Percentiles rank a stretch among this genome's conserved stretches.
These are phyloP conservation scores for Rauvolfia tetraphylla DNA, from an alignment of 257 asterid species.

Conservation along the genomic window DNA sequence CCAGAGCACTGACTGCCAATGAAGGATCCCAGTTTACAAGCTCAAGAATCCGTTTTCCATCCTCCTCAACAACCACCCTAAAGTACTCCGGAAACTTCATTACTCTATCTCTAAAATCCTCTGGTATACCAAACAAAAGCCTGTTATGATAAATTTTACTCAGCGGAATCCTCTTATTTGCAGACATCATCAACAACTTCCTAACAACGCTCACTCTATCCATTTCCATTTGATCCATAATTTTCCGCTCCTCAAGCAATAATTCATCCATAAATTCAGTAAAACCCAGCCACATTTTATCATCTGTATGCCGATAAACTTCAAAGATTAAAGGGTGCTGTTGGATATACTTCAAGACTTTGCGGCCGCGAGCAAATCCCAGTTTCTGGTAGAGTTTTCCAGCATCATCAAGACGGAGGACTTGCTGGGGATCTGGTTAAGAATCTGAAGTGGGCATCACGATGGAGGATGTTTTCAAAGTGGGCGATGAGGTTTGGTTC, in stretches of 20 bases:
- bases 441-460: conserved; percentile 68
- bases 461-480: conserved; percentile 61
- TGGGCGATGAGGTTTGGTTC: conserved; percentile 53
- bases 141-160: conserved; percentile 80
- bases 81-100: conserved; percentile 60
- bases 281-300: conserved; percentile 82
- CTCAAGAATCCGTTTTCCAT: conserved; percentile 69
- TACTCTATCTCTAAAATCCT: conserved; percentile 76
- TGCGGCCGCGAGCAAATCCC: conserved; percentile 92
- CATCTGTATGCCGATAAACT: conserved; percentile 66
- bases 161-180: conserved; percentile 53
- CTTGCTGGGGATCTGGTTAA: conserved; percentile 57
- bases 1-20: conserved; percentile 68
- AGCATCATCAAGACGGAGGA: conserved; percentile 78
- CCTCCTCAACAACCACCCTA: conserved; percentile 48
- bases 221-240: conserved; percentile 41
- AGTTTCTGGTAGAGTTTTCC: conserved; percentile 77
- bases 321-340: conserved; percentile 70
- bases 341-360: conserved; percentile 51
- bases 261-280: conserved; percentile 61
- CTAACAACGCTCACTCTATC: conserved; percentile 58
- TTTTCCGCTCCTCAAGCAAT: conserved; percentile 37
- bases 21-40: conserved; percentile 74
- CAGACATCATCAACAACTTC: conserved; percentile 80
- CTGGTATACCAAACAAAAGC: conserved; percentile 72